Conservation (phyloP, 345 rosid genomes). For the Mallotus nudiflorus region DNA sequence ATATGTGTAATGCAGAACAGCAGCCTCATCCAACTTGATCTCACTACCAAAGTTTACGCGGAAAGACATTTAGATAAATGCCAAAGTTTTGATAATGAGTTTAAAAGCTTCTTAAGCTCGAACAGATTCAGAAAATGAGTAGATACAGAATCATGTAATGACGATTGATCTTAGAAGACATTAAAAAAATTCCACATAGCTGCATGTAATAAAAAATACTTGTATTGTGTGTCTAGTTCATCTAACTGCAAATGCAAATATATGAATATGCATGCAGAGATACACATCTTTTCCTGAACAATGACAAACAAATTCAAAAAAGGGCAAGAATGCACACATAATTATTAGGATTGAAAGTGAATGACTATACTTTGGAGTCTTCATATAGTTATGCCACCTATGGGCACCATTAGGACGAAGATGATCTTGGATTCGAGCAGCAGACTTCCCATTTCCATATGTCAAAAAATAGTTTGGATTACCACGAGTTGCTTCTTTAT, state of each 20-base stretch:
- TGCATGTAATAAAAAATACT: neutral
- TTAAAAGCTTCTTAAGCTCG: neutral
- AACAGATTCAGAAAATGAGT: neutral
- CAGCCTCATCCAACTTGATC: constrained; percentile 83
- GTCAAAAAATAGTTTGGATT: constrained; percentile 92
- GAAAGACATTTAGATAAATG: constrained; percentile 4
- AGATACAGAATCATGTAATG: neutral
- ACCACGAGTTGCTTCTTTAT: constrained; percentile 80
- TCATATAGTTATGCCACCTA: constrained; percentile 96
- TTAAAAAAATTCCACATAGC: neutral
- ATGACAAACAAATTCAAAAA: neutral
- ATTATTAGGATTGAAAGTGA: constrained; percentile 3
- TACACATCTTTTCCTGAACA: neutral
- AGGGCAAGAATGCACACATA: neutral
- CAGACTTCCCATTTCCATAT: constrained; percentile 97
- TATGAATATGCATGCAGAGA: neutral
- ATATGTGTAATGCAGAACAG: constrained; percentile 88
- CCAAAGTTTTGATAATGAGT: neutral
- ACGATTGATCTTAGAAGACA: neutral
- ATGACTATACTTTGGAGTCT: constrained; percentile 59
- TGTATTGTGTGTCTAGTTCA: neutral
- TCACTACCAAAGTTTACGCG: constrained; percentile 38
- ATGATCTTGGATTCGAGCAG: constrained; percentile 86
- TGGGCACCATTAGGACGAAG: constrained; percentile 99
- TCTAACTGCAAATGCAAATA: neutral